Evolutionary conservation across 768 basidiomycete genomes (phyloP).

Genomic region (Heimioporus sp.): DNA sequence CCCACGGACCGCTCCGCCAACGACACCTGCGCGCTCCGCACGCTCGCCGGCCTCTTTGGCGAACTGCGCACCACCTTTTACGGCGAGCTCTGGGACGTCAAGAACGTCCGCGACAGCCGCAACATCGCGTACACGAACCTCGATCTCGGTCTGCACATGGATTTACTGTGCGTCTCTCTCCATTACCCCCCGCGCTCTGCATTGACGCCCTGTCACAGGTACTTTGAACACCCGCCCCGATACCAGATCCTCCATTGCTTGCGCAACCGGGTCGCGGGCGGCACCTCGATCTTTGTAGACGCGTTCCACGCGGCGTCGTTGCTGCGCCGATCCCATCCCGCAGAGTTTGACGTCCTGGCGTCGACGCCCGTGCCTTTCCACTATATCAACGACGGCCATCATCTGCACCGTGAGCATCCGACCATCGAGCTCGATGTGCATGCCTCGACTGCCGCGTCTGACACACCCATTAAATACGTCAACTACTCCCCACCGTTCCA

Average conservation of each 20-base stretch:
- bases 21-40: slow-evolving; percentile 61
- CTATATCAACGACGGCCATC: slow-evolving; percentile 89
- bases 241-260: slow-evolving; percentile 93
- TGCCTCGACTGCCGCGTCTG: slow-evolving; percentile 8
- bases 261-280: slow-evolving; percentile 79
- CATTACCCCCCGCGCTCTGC: too few species aligned
- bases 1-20: slow-evolving; percentile 60
- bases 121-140: slow-evolving; percentile 97
- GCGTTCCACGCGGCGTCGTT: slow-evolving; percentile 59
- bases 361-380: slow-evolving; percentile 77
- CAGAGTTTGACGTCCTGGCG: slow-evolving; percentile 57
- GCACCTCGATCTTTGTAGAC: slow-evolving; percentile 86
- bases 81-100: slow-evolving; percentile 86
- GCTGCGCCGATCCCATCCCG: slow-evolving; percentile 46
- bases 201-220: slow-evolving; percentile 43
- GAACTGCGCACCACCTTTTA: slow-evolving; percentile 88
- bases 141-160: slow-evolving; percentile 87
- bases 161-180: slow-evolving; percentile 68
- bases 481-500: slow-evolving; percentile 98
- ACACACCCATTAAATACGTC: slow-evolving; percentile 53
- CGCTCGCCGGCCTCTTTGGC: slow-evolving; percentile 67
- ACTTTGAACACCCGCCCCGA: slow-evolving; percentile 87
- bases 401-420: slow-evolving; percentile 68
- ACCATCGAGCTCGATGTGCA: slow-evolving; percentile 62
- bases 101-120: slow-evolving; percentile 64